Base-by-base conservation (phyloP, 129 eudicot genomes). In the Tanacetum coccineum region DNA sequence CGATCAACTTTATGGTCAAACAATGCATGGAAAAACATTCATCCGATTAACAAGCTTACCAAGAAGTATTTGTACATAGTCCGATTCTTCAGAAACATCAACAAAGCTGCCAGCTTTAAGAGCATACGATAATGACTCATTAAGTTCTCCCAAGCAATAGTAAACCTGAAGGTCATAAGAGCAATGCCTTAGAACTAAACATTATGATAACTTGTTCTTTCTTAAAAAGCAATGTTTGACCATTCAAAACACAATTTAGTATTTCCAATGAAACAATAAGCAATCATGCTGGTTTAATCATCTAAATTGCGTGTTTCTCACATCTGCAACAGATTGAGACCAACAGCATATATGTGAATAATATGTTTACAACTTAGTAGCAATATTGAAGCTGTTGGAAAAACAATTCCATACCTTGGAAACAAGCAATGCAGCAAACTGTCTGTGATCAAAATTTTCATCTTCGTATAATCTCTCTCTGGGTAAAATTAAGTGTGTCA, bases 381-480 rank as follows among this genome's bases (percentile, higher is more conserved):
- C 42, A 36, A 36, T 36, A 36, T 45, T 22, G 51, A 4, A n/a
- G 44, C 47, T 21, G 63, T 30, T 56, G 22, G 40, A 30, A 66
- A 28, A 36, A 1, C 0, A 17, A 53, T 66, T 53, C 3, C 39
- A 17, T 32, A 88, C 98, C 98, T 93, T 93, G 49, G 98, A 93
- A 59, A 81, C 96, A 66, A 93, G 83, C 54, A 93, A 79, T 9
- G 98, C 96, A 32, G 95, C 96, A 20, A 92, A 78, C 58, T 81
- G 90, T 70, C 95, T 78, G 65, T 36, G 9, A 36, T 76, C 88
- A 54, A 84, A 88, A 68, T 80, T 89, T 59, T 86, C 98, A 25
- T 93, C 98, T 74, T 93, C 98, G 46, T 93, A 93, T 67, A 93
- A 79, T 63, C 96, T 93, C 71, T 93, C 98, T 68, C 98, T 93